Evolutionary conservation across 345 rosid genomes (phyloP), one percentile per base, ranked within the genome.

Genomic region (Camelina hispida): DNA sequence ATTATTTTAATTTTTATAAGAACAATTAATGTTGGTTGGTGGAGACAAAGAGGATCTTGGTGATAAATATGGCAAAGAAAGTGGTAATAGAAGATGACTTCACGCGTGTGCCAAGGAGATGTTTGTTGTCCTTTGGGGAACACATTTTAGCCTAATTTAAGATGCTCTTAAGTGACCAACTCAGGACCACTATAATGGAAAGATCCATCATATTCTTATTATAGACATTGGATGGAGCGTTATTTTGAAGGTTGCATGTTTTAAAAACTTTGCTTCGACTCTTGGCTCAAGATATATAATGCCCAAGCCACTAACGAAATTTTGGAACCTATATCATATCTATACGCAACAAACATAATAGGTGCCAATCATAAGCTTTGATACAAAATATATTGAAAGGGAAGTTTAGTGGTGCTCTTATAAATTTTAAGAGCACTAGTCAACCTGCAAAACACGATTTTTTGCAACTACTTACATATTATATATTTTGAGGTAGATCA

Each of bases 21-120:
- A 71, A 50, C 72, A 65, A 65, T 71, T 17, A 77, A 57, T 77
- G 43, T 57, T 64, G 80, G 80, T 71, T 70, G 76, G 80, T 71
- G 80, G 80, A 71, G 80, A 77, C 76, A 71, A 77, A 71, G 80
- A 57, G 76, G 76, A 77, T 71, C 76, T 77, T 77, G 34, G 68
- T 71, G 72, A 77, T 77, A 64, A 64, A 71, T 56, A 63, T 77
- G 72, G 72, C 50, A 77, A 77, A n/a, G 38, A 56, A 70, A 69
- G 54, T 32, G 44, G 59, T 69, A 35, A 17, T 54, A 71, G 68
- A 65, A 64, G 80, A 58, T 65, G 72, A 65, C 72, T 77, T 77
- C 68, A 66, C 67, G 80, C 56, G 72, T 77, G 76, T 71, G 76
- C 56, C 55, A 71, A 38, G 55, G 72, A 30, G 72, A 77, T 65